Evolutionary conservation across 164 flowering plant genomes (phyloP).

Genomic region (Stephania japonica): DNA sequence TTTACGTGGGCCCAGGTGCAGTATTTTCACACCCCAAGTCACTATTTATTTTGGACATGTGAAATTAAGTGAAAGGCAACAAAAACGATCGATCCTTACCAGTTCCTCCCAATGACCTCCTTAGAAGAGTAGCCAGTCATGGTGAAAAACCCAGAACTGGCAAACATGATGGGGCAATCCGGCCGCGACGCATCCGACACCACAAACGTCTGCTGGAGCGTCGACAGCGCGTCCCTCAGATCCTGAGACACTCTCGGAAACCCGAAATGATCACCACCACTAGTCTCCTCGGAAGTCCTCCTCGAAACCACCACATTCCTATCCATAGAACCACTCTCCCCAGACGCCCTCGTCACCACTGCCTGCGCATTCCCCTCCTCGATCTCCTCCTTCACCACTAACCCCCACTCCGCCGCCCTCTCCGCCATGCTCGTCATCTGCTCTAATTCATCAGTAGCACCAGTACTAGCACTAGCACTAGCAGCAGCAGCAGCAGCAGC

Average conservation of each 20-base stretch:
- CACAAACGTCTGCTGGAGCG: constrained; percentile 90
- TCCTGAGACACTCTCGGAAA: constrained; percentile 83
- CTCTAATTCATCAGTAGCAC: no score
- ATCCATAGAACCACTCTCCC: constrained; percentile 24
- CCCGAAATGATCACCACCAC: constrained; percentile 13
- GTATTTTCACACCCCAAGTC: no score
- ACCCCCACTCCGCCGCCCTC: constrained; percentile 38
- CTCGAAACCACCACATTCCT: constrained; percentile 22
- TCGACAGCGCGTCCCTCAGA: constrained; percentile 72
- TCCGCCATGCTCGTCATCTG: constrained; percentile 17
- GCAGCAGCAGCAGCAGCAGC: no score
- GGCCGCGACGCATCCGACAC: constrained; percentile 90
- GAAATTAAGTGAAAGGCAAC: no score
- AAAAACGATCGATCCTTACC: constrained; percentile 36
- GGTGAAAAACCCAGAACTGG: constrained; percentile 81
- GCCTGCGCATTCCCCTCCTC: constrained; percentile 26
- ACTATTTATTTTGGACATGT: no score
- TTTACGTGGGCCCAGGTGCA: no score
- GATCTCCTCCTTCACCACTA: constrained; percentile 19
- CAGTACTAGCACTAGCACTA: no score
- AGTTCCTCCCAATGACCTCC: constrained; percentile 86
- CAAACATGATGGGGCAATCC: constrained; percentile 84
- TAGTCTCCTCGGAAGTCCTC: constrained; percentile 50
- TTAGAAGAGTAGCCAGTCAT: constrained; percentile 88
- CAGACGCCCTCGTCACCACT: constrained; percentile 17